A percentile compares a stretch with the other conserved stretches of the same genome.
Conservation (phyloP, 2,329 filamentous ascomycete genomes). For the Blumeria graminis region DNA sequence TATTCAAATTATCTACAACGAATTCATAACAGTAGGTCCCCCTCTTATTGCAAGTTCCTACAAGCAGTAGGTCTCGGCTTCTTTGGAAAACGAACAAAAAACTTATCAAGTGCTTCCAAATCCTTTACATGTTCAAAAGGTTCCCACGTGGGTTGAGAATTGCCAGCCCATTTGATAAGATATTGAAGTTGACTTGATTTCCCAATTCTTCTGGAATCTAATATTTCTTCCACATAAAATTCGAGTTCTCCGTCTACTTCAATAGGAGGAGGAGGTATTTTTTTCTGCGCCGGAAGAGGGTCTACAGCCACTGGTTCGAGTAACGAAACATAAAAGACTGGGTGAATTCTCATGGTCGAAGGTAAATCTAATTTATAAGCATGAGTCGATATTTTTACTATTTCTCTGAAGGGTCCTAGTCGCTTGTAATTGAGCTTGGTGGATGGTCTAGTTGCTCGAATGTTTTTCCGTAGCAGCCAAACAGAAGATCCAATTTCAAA, state of each 20-base stretch:
- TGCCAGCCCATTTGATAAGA: too few relatives aligned
- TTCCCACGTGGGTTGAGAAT: too few relatives aligned
- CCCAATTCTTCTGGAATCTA: not conserved
- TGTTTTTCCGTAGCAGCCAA: conserved; percentile 1
- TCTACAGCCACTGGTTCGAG: not conserved
- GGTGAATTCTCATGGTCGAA: conserved; percentile 1
- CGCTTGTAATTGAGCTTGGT: conserved; percentile 1
- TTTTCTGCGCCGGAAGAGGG: not conserved
- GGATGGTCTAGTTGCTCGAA: not conserved
- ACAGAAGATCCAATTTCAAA: not conserved
- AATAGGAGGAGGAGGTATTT: not conserved
- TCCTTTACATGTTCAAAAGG: too few relatives aligned
- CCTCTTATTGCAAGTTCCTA: too few relatives aligned
- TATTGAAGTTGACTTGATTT: too few relatives aligned
- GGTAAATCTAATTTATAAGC: conserved; percentile 1
- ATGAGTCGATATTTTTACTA: not conserved
- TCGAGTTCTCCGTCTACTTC: not conserved
- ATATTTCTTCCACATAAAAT: not conserved
- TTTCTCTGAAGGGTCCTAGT: conserved; percentile 1
- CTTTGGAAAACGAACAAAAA: too few relatives aligned
- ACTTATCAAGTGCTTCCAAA: too few relatives aligned
- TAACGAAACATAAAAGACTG: conserved; percentile 2
- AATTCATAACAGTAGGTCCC: too few relatives aligned
- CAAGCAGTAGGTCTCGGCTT: too few relatives aligned
- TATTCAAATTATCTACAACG: too few relatives aligned